Base-by-base conservation (phyloP, 768 basidiomycete genomes). In the Xanthoconium stramineum region DNA sequence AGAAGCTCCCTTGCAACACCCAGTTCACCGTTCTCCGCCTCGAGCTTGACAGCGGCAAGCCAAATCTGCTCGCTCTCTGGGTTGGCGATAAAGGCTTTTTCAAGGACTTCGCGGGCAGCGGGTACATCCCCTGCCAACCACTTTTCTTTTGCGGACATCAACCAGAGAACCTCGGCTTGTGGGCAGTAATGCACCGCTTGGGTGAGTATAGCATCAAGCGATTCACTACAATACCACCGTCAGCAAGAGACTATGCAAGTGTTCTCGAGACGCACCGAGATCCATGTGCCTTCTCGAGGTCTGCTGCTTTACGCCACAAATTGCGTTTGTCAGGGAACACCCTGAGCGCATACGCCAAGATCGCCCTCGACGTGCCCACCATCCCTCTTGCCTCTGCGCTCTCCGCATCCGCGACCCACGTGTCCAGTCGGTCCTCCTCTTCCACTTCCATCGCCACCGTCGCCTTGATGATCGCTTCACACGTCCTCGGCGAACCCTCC, bases 61-160 rank as follows among this genome's bases (percentile, higher is more conserved):
- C 95, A 98, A 66, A 99, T 98, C 61, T 89, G 86, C 75, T 98
- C 97, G 68, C 91, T 95, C 71, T 98, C 94, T 13, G 94, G 91
- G 68, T 98, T 98, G 53, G 93, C 91, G 50, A 89, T 83, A 78
- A 98, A 98, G 0, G 97, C 94, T 38, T 82, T 81, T 58, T 88
- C 91, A 14, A 98, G 84, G 14, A 96, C 89, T 61, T 86, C 84
- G 36, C 94, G 88, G 3, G 97, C 93, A n/a, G 86, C 89, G 2
- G 87, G 83, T 14, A 98, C 91, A 65, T 98, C 91, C 8, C 91
- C 91, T 12, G 80, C 76, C 15, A 93, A 68, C 96, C 96, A 99
- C 69, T 93, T 91, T 76, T 98, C 96, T 74, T 99, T 99, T 4
- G 96, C 97, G 49, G 88, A 83, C 94, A 98, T 98, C 33, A 98